Conservation (phyloP, 2,329 filamentous ascomycete species). For the Tolypocladium paradoxum region DNA sequence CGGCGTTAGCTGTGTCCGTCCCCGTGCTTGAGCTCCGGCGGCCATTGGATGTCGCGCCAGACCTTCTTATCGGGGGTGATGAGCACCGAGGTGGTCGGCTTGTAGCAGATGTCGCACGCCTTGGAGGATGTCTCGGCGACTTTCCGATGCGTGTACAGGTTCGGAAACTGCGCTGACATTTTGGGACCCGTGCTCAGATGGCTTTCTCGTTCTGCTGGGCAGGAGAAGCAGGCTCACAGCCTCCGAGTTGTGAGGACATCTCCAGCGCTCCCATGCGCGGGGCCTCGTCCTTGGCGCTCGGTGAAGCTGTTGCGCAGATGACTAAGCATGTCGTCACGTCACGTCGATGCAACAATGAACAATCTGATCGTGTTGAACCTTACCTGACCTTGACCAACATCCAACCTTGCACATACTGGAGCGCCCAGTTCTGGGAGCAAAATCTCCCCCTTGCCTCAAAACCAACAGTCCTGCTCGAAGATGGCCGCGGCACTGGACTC, state of each 20-base stretch:
- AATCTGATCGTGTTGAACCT: not conserved
- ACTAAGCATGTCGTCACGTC: constrained; percentile 3
- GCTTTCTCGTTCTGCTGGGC: not conserved
- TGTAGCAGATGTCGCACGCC: constrained; percentile 85
- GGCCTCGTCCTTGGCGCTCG: not conserved
- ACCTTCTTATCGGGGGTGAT: constrained; percentile 88
- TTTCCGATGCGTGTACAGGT: constrained; percentile 74
- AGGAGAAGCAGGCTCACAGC: not conserved
- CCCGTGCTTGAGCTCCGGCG: not conserved
- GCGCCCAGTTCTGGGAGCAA: not conserved
- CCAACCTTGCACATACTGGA: not conserved
- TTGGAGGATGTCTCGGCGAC: constrained; percentile 79
- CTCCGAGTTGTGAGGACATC: not conserved
- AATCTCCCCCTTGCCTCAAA: not conserved
- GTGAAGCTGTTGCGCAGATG: not conserved
- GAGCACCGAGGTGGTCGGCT: constrained; percentile 74
- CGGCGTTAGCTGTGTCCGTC: not conserved
- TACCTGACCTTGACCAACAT: not conserved
- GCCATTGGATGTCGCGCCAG: constrained; percentile 5
- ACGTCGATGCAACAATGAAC: not conserved
- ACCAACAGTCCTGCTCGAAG: constrained; percentile 1
- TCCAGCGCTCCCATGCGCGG: not conserved
- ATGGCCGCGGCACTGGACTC: constrained; percentile 37
- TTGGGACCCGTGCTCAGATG: not conserved
- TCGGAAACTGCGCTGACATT: constrained; percentile 42